phyloP scores from a whole-genome alignment of 495 filamentous ascomycete genomes.

The Massariosphaeria phaeospora region DNA sequence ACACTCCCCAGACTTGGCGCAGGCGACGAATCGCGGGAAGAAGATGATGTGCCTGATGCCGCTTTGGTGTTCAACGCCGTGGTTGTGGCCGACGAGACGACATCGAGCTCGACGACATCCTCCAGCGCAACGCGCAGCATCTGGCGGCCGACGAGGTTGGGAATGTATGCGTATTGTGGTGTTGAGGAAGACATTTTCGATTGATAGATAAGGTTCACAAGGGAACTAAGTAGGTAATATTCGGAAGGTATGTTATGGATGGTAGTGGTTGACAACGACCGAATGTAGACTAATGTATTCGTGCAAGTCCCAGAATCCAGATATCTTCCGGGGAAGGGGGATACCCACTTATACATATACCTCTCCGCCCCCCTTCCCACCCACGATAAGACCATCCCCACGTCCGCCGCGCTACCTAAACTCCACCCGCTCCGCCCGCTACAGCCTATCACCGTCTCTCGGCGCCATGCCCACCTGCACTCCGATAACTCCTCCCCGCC shows the following conservation, averaged over 20 bases:
- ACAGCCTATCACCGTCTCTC: neutral
- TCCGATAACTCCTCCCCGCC: neutral
- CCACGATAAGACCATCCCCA: neutral
- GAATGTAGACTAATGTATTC: no score
- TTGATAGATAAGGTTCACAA: neutral
- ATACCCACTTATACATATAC: no score
- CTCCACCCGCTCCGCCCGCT: neutral
- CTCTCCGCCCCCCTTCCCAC: neutral
- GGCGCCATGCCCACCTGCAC: neutral
- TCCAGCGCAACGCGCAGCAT: slow-evolving; percentile 14
- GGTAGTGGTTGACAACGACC: neutral
- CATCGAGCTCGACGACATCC: slow-evolving; percentile 1
- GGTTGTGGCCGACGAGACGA: neutral
- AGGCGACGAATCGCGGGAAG: slow-evolving; percentile 26
- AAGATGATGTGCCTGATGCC: neutral
- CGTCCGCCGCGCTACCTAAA: neutral
- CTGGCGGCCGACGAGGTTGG: slow-evolving; percentile 24
- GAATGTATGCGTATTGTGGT: slow-evolving; percentile 21
- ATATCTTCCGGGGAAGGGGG: no score
- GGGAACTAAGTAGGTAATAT: neutral
- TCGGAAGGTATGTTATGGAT: neutral
- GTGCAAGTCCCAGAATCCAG: no score
- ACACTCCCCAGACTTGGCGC: slow-evolving; percentile 10
- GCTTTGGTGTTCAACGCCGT: neutral
- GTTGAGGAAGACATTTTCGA: slow-evolving; percentile 5